These are phyloP conservation scores for Gracilariopsis chorda DNA, from an alignment of 23 red algal genomes.

Conservation along the genomic window DNA sequence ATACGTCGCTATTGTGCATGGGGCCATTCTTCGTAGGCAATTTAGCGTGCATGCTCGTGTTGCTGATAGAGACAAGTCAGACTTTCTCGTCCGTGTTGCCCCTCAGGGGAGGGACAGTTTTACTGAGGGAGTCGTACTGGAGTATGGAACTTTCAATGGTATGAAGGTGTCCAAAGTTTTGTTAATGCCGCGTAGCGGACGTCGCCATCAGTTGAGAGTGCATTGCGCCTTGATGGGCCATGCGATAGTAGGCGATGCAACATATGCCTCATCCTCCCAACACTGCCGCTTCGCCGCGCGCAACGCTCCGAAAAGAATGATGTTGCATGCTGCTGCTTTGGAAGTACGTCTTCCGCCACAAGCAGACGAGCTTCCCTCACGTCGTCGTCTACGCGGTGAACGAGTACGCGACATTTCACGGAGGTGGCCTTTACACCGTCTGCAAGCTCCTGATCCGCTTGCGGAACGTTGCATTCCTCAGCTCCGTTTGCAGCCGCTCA, in stretches of 20 bases:
- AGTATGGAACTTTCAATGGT: constrained; percentile 40
- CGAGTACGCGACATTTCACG: too few relatives aligned
- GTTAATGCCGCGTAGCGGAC: constrained; percentile 58
- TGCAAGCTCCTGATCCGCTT: too few relatives aligned
- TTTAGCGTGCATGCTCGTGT: neutral
- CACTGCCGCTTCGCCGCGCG: neutral
- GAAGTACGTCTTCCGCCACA: neutral
- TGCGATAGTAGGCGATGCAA: constrained; percentile 95
- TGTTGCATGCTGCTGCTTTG: constrained; percentile 81
- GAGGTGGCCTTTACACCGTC: too few relatives aligned
- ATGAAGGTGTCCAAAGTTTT: constrained; percentile 37
- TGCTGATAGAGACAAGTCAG: neutral
- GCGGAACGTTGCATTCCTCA: too few relatives aligned
- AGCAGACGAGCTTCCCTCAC: neutral
- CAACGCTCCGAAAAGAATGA: constrained; percentile 68
- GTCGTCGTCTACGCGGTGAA: neutral
- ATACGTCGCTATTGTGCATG: constrained; percentile 91
- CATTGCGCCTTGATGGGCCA: constrained; percentile 49
- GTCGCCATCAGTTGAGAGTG: constrained; percentile 90
- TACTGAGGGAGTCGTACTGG: constrained; percentile 25
- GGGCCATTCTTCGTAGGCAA: neutral
- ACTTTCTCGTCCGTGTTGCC: neutral
- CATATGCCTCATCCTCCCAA: constrained; percentile 49
- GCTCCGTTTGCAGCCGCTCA: too few relatives aligned
- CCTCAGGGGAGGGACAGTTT: neutral